Evolutionary conservation across 2,329 filamentous ascomycete species (phyloP).

Genomic region (Beauveria scarabaeidicola): DNA sequence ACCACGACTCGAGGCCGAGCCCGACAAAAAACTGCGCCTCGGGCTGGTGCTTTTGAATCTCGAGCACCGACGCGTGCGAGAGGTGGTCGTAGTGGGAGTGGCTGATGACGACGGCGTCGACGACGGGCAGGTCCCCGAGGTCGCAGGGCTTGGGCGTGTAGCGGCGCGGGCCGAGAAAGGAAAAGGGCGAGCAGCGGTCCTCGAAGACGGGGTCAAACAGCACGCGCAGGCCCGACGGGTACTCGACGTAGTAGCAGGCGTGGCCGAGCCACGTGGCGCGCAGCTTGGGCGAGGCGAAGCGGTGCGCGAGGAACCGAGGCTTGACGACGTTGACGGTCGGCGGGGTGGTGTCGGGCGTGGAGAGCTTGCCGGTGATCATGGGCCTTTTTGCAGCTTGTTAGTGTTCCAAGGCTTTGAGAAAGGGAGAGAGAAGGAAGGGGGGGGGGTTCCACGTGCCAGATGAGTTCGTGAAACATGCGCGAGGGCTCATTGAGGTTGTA

Average conservation of each 20-base stretch:
- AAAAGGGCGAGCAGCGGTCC: slow-evolving; percentile 72
- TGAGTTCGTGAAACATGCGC: not conserved
- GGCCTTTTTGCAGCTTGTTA: slow-evolving; percentile 20
- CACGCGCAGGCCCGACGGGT: slow-evolving; percentile 74
- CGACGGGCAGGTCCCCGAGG: slow-evolving; percentile 65
- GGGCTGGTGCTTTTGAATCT: slow-evolving; percentile 63
- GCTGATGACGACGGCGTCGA: slow-evolving; percentile 73
- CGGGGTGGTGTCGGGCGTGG: slow-evolving; percentile 51
- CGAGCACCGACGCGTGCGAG: slow-evolving; percentile 63
- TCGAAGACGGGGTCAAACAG: slow-evolving; percentile 94
- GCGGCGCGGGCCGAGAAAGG: slow-evolving; percentile 62
- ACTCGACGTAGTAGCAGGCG: slow-evolving; percentile 89
- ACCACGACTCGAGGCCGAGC: slow-evolving; percentile 76
- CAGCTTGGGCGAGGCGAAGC: slow-evolving; percentile 49
- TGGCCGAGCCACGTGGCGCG: slow-evolving; percentile 93
- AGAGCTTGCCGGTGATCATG: slow-evolving; percentile 31
- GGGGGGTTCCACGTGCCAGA: not conserved
- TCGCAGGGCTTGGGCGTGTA: slow-evolving; percentile 71
- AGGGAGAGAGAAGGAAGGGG: slow-evolving; percentile 6
- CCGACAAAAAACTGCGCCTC: slow-evolving; percentile 83
- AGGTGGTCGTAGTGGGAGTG: slow-evolving; percentile 94
- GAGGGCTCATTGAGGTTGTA: slow-evolving; percentile 16
- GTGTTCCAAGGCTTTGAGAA: not conserved
- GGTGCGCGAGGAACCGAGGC: slow-evolving; percentile 57
- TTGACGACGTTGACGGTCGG: slow-evolving; percentile 58